Base-by-base conservation (phyloP, 1,139 yeast species). In the Zhuliangozyma blackwelliae region DNA sequence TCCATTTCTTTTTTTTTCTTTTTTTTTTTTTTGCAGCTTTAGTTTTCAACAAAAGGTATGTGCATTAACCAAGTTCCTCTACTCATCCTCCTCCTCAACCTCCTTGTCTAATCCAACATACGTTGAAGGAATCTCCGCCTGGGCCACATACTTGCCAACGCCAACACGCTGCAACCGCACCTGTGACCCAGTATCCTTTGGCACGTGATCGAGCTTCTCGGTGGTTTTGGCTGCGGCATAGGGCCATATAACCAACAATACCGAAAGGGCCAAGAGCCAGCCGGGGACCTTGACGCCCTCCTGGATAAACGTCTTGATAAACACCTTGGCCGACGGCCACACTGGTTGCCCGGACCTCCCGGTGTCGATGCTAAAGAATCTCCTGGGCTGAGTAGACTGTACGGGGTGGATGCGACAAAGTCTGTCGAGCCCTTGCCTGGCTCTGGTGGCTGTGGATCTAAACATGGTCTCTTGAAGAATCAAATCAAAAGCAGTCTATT, bases 181-280 rank as follows among this genome's bases (percentile, higher is more conserved):
- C 37, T 45, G 45, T 11, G 44, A 7, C 7, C 46, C 46, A 12
- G 33, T 41, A 12, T 41, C 39, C n/a, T 28, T 32, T 7, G 47
- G 46, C 2, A 45, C 50, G 31, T 46, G 31, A 32, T 45, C 39
- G 10, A 38, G 16, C 9, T 31, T 8, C 20, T 46, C 31, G 9
- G 38, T 32, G 1, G 25, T 31, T 10, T 33, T 34, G 28, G 34
- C 37, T 29, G 38, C 30, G 6, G 33, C 27, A 32, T 29, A 22
- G 12, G 48, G 48, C 38, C 46, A 40, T 20, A 40, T 26, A 9
- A 43, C n/a, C 32, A 46, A 32, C 6, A 41, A 28, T 1, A 32
- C 28, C 28, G 34, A 31, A 3, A 46, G 36, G 10, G 46, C 39
- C 26, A 37, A 27, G 10, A 37, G 30, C 45, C 47, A 42, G n/a